Evolutionary conservation across 495 filamentous ascomycete species (phyloP).

Genomic region (Rusavskia elegans): DNA sequence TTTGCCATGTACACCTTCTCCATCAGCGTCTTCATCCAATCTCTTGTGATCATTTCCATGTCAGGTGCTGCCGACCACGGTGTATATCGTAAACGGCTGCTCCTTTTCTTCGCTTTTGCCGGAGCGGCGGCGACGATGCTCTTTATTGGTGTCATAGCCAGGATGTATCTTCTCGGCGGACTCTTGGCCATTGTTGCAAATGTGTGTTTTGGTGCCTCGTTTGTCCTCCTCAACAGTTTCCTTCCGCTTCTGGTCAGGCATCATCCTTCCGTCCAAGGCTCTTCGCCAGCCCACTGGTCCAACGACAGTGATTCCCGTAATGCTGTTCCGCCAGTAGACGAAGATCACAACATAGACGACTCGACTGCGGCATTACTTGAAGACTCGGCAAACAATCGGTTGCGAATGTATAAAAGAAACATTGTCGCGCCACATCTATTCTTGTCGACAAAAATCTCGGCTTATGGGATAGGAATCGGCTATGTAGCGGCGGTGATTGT

Average conservation of each 20-base stretch:
- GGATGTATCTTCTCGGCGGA: conserved; percentile 63
- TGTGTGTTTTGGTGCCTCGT: conserved; percentile 75
- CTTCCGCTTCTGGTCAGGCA: conserved; percentile 67
- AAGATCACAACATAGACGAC: conserved; percentile 13
- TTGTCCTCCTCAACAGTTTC: conserved; percentile 74
- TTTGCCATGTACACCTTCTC: conserved; percentile 99
- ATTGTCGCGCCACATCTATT: conserved; percentile 44
- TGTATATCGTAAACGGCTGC: conserved; percentile 72
- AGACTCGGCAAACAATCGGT: conserved; percentile 1
- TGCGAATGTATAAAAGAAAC: background rate
- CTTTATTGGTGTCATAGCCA: conserved; percentile 61
- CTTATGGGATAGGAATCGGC: conserved; percentile 78
- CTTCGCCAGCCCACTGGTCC: background rate
- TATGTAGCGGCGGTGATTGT: conserved; percentile 72
- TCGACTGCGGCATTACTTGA: conserved; percentile 27
- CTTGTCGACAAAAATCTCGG: conserved; percentile 73
- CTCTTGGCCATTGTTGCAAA: conserved; percentile 79
- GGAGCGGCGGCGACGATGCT: conserved; percentile 76
- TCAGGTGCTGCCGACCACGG: conserved; percentile 93
- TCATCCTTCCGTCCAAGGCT: conserved; percentile 35
- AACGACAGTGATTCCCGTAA: conserved; percentile 1
- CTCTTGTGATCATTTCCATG: conserved; percentile 84
- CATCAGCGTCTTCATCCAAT: conserved; percentile 74
- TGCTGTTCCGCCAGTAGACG: conserved; percentile 7
- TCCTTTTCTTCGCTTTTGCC: conserved; percentile 67